These are phyloP conservation scores for Nannochloropsis oceanica DNA, from an alignment of 108 stramenopile species.

Conservation along the genomic window DNA sequence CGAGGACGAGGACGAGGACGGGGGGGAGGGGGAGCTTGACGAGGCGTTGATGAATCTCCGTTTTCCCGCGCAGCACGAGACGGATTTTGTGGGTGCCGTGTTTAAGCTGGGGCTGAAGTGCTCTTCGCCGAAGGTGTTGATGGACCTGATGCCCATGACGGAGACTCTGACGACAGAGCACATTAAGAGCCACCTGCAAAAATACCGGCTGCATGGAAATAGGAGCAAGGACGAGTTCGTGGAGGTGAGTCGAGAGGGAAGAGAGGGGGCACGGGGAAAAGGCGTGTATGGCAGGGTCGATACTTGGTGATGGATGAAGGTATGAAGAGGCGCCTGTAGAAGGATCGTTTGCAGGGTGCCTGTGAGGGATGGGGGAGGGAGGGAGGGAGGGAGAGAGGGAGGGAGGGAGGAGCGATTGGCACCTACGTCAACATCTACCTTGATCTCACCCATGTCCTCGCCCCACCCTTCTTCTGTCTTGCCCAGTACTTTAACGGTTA, in stretches of 20 bases:
- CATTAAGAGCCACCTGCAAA: slow-evolving; percentile 87
- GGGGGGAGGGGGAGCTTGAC: neutral
- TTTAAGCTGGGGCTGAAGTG: slow-evolving; percentile 85
- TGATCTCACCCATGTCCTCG: too few relatives aligned
- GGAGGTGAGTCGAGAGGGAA: neutral
- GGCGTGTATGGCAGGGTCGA: slow-evolving; percentile 8
- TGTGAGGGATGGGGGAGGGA: too few relatives aligned
- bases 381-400: too few relatives aligned
- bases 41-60: neutral
- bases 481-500: neutral
- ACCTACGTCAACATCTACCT: too few relatives aligned
- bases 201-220: slow-evolving; percentile 69
- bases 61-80: neutral
- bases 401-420: too few relatives aligned
- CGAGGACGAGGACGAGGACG: neutral
- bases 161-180: slow-evolving; percentile 67
- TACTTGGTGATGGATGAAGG: too few relatives aligned
- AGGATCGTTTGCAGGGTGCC: too few relatives aligned
- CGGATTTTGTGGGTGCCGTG: slow-evolving; percentile 41
- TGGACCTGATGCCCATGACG: slow-evolving; percentile 68
- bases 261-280: too few relatives aligned
- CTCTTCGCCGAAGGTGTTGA: slow-evolving; percentile 69
- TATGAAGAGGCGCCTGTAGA: too few relatives aligned
- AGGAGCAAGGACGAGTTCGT: slow-evolving; percentile 80
- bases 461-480: too few relatives aligned